Evolutionary conservation across 805 yeast genomes (phyloP).

Genomic region (Saturnispora besseyi): DNA sequence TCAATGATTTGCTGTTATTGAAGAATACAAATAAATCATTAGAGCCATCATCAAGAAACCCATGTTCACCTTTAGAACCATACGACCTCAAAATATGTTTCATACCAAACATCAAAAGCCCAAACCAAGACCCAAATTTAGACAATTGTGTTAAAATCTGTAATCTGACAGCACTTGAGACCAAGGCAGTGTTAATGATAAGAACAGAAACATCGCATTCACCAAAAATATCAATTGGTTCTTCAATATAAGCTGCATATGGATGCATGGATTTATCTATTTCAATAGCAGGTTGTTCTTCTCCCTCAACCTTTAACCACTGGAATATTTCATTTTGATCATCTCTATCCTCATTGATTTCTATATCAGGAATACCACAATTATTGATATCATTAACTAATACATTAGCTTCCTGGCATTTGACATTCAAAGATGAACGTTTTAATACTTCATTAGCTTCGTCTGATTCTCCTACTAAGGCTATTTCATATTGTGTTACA

Average conservation of each 20-base stretch:
- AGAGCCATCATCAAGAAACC: conserved; percentile 23
- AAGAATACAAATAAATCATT: conserved; percentile 20
- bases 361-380: conserved; percentile 16
- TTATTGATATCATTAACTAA: conserved; percentile 7
- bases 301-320: conserved; percentile 17
- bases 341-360: conserved; percentile 14
- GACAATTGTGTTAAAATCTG: background rate
- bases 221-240: conserved; percentile 10
- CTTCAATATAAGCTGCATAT: conserved; percentile 22
- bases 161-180: background rate
- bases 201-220: background rate
- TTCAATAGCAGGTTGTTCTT: background rate
- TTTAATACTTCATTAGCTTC: background rate
- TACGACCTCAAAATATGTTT: conserved; percentile 23
- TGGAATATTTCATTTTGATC: conserved; percentile 22
- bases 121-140: conserved; percentile 18
- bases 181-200: background rate
- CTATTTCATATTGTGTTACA: background rate
- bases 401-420: background rate
- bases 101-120: conserved; percentile 22
- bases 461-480: conserved; percentile 2
- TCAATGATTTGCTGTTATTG: conserved; percentile 13
- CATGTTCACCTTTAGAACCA: conserved; percentile 22
- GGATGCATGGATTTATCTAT: conserved; percentile 9
- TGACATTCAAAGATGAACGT: background rate